These are phyloP conservation scores for Artemisia annua DNA, from an alignment of 129 eudicot genomes.

Conservation along the genomic window DNA sequence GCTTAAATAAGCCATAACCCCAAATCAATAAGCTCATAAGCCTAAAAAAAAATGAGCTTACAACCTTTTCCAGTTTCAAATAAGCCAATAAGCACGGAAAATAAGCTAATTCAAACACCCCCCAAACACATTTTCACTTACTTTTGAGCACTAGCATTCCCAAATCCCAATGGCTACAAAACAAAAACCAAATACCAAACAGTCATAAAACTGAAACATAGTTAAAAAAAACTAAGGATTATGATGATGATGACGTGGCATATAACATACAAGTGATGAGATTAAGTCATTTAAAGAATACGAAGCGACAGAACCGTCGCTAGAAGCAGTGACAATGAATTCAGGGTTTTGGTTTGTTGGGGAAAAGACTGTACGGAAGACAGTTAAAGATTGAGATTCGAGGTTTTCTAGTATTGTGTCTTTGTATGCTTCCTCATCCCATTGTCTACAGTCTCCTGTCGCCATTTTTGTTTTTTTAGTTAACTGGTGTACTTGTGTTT, in stretches of 20 bases:
- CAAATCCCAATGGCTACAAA: slow-evolving; percentile 40
- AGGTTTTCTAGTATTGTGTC: slow-evolving; percentile 51
- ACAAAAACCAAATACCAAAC: background rate
- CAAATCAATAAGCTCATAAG: too few relatives aligned
- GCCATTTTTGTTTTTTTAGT: slow-evolving; percentile 23
- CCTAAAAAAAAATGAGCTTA: too few relatives aligned
- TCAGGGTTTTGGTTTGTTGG: slow-evolving; percentile 55
- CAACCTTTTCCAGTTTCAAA: too few relatives aligned
- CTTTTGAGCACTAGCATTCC: slow-evolving; percentile 53
- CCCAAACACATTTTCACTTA: slow-evolving; percentile 27
- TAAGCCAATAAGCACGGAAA: background rate
- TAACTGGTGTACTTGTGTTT: too few relatives aligned
- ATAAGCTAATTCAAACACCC: background rate
- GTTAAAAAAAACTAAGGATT: too few relatives aligned
- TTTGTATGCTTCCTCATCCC: slow-evolving; percentile 75
- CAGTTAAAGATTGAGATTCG: slow-evolving; percentile 55
- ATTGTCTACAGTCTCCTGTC: slow-evolving; percentile 62
- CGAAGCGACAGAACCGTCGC: slow-evolving; percentile 75
- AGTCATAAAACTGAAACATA: too few relatives aligned
- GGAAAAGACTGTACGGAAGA: slow-evolving; percentile 73
- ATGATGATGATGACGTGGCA: background rate
- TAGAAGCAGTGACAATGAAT: slow-evolving; percentile 73
- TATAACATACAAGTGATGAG: slow-evolving; percentile 46
- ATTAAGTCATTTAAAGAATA: slow-evolving; percentile 67
- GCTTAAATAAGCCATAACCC: too few relatives aligned